Base-by-base conservation (phyloP, 495 filamentous ascomycete species). In the Talaromyces thailandensis region DNA sequence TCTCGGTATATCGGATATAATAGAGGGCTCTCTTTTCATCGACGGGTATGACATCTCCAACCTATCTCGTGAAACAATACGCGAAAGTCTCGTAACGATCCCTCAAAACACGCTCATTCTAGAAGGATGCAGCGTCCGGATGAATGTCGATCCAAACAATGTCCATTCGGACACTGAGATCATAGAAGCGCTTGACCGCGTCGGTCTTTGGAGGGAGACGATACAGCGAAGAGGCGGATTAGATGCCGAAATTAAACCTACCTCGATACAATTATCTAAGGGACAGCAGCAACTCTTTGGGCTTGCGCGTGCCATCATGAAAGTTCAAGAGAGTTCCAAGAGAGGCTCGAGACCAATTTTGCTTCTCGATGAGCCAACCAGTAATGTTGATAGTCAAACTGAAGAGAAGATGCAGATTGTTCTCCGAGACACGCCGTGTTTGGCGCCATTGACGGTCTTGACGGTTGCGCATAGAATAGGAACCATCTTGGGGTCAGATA, bases 271-370 rank as follows among this genome's bases (percentile, higher is more conserved):
- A 31, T 69, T 87, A 12, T 83, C 79, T 0, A 72, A 78, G 11
- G 86, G 85, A 0, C 83, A 88, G 66, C 74, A 72, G 53, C 84
- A 87, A 71, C 73, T 88, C 0, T 78, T 87, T 43, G 78, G 76
- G 61, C 71, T 88, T 11, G 83, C 79, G 2, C 73, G 83, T 4
- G 85, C 81, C 1, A 66, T 87, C 3, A 18, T 59, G 9, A 52
- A 52, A 25, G 48, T 52, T 1, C 48, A 52, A 12, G 68, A 76
- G 51, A 68, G 40, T 31, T 70, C 73, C 35, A 40, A 16, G 35
- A 40, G 35, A 40, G 14, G 35, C 35, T 40, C 35, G 14, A 40
- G 35, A 40, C 72, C 64, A 3, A 70, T 80, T 8, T 23, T 79
- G 18, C 68, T 79, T n/a, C 60, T 80, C 1, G 77, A 79, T 64